Evolutionary conservation across 306 rosid species (phyloP).

Genomic region (Delonix regia): DNA sequence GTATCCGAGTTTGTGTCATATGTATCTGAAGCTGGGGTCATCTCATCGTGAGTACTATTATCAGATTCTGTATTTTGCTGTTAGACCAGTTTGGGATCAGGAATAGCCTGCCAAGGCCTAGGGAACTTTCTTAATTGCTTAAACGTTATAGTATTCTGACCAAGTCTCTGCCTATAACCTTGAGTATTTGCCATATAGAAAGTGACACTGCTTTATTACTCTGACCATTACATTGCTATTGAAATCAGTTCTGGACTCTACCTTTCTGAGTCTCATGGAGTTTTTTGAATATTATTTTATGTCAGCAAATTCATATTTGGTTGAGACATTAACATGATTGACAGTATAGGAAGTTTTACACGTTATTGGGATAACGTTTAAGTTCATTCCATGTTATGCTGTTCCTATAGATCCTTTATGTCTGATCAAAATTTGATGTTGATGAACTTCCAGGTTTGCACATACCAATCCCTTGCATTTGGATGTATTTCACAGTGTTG

Average conservation of each 20-base stretch:
- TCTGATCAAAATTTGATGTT: slow-evolving; percentile 32
- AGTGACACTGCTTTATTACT: slow-evolving; percentile 26
- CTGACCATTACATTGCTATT: background rate
- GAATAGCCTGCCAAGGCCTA: slow-evolving; percentile 3
- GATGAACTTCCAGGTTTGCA: slow-evolving; percentile 75
- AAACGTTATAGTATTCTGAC: slow-evolving; percentile 32
- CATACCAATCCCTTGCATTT: slow-evolving; percentile 96
- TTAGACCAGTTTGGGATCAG: slow-evolving; percentile 11
- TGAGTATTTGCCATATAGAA: slow-evolving; percentile 22
- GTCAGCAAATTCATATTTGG: slow-evolving; percentile 8
- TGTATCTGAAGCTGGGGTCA: slow-evolving; percentile 27
- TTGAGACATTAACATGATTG: slow-evolving; percentile 21
- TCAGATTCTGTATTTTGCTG: slow-evolving; percentile 29
- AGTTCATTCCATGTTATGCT: slow-evolving; percentile 22
- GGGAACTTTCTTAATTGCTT: slow-evolving; percentile 9
- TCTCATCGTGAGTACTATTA: slow-evolving; percentile 13
- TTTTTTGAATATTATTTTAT: slow-evolving; percentile 14
- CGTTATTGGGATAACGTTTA: slow-evolving; percentile 9
- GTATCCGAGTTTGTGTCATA: slow-evolving; percentile 5
- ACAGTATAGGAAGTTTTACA: slow-evolving; percentile 9
- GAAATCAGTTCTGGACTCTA: background rate
- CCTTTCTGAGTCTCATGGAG: slow-evolving; percentile 11
- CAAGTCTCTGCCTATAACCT: slow-evolving; percentile 10
- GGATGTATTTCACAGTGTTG: slow-evolving; percentile 91
- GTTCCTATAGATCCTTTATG: slow-evolving; percentile 4